These are phyloP conservation scores for Suillus bovinus DNA, from an alignment of 768 basidiomycete species.

Conservation along the genomic window DNA sequence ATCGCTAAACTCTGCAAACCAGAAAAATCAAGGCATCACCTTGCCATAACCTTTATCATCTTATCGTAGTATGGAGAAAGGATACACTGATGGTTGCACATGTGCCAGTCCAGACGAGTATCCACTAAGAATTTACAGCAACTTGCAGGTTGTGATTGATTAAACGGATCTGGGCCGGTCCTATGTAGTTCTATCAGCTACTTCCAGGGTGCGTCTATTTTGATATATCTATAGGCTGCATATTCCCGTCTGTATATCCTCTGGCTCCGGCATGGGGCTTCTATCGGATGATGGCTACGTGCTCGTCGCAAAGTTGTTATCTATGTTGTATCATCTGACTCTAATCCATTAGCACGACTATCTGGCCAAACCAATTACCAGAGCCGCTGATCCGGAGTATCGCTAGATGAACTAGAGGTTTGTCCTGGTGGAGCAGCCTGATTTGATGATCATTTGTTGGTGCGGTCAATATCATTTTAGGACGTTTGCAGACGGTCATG, in stretches of 20 bases:
- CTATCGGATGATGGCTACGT: background rate
- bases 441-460: background rate
- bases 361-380: background rate
- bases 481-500: background rate
- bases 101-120: background rate
- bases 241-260: background rate
- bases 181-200: background rate
- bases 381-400: background rate
- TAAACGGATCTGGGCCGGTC: background rate
- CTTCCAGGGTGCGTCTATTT: background rate
- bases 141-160: background rate
- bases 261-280: background rate
- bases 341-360: background rate
- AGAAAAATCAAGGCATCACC: too few species aligned
- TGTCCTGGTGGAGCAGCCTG: background rate
- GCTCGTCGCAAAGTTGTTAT: background rate
- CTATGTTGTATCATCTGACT: background rate
- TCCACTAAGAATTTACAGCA: background rate
- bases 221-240: background rate
- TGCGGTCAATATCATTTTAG: background rate
- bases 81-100: background rate
- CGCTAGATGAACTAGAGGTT: background rate
- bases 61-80: background rate
- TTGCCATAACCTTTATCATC: too few species aligned
- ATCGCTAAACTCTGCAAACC: too few species aligned